Base-by-base conservation (phyloP, 352 stramenopile genomes). In the Nothophytophthora sp. region DNA sequence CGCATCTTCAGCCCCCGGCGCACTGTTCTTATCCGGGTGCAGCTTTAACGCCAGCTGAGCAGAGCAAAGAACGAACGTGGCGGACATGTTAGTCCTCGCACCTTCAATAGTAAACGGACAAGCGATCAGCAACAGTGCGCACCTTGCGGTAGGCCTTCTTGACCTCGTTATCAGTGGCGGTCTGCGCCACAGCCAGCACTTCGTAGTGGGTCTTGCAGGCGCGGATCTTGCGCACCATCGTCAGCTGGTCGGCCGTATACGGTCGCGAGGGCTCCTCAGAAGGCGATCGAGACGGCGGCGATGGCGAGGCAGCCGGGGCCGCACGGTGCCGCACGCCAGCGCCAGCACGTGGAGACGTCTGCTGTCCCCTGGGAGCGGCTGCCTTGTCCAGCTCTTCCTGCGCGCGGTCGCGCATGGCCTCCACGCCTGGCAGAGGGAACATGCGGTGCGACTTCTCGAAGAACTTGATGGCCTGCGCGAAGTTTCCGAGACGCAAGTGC, bases 1-100 rank as follows among this genome's bases (percentile, higher is more conserved):
- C 23, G 96, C 96, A 56, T 99, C 96, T 62, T 99, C 96, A 4
- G 97, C 95, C 32, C 96, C 88, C 1, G 95, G 96, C 1, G 96
- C 96, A 9, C 86, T 96, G 74, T 99, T 99, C 73, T 97, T 97
- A 61, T 97, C 89, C 0, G 89, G 89, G 60, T 97, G 89, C 7
- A 96, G 60, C 59, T 95, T 96, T 5, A 96, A 59, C 16, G 89
- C 89, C 33, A 96, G 71, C 83, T 96, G n/a, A n/a, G n/a, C n/a
- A n/a, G n/a, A n/a, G n/a, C n/a, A n/a, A n/a, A n/a, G n/a, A n/a
- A n/a, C n/a, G n/a, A n/a, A n/a, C n/a, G n/a, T n/a, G n/a, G n/a
- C n/a, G n/a, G n/a, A n/a, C n/a, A n/a, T n/a, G n/a, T n/a, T n/a
- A n/a, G n/a, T n/a, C n/a, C n/a, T n/a, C n/a, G n/a, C n/a, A n/a